phyloP scores from a whole-genome alignment of 306 rosid species.

The Erythrophleum fordii region DNA sequence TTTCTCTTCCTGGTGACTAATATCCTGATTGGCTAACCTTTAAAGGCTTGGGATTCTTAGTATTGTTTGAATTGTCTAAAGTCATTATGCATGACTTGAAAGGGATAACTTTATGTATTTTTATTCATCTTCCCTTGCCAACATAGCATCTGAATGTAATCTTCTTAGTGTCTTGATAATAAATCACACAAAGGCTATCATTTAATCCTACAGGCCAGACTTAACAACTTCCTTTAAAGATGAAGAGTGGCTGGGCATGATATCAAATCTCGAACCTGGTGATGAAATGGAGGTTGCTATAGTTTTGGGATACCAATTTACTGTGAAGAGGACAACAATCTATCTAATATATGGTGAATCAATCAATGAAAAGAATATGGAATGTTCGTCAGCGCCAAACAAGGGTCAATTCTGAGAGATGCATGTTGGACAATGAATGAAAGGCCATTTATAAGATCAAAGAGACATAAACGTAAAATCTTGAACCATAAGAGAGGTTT shows the following conservation, averaged over 20 bases:
- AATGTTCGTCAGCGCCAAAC: too few relatives aligned
- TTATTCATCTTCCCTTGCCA: background rate
- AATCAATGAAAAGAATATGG: background rate
- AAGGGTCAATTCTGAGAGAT: too few relatives aligned
- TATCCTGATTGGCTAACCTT: background rate
- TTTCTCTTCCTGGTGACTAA: background rate
- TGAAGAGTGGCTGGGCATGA: constrained; percentile 13
- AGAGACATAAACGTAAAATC: too few relatives aligned
- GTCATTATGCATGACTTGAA: background rate
- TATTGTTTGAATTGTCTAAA: constrained; percentile 19
- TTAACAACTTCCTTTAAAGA: background rate
- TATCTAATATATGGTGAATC: background rate
- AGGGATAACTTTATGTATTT: constrained; percentile 18
- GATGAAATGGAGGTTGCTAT: constrained; percentile 30
- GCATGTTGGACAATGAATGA: too few relatives aligned
- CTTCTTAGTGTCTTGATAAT: constrained; percentile 16
- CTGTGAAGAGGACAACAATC: constrained; percentile 17
- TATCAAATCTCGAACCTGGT: background rate
- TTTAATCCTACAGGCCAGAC: constrained; percentile 7
- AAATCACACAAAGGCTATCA: constrained; percentile 23
- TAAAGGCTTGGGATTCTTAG: constrained; percentile 10
- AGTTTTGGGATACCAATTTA: constrained; percentile 18
- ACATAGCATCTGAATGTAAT: background rate
- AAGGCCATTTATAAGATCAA: too few relatives aligned
- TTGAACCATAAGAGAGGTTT: background rate